Evolutionary conservation across 208 protist genomes (phyloP).

Genomic region (Sergeia podlipaevii): DNA sequence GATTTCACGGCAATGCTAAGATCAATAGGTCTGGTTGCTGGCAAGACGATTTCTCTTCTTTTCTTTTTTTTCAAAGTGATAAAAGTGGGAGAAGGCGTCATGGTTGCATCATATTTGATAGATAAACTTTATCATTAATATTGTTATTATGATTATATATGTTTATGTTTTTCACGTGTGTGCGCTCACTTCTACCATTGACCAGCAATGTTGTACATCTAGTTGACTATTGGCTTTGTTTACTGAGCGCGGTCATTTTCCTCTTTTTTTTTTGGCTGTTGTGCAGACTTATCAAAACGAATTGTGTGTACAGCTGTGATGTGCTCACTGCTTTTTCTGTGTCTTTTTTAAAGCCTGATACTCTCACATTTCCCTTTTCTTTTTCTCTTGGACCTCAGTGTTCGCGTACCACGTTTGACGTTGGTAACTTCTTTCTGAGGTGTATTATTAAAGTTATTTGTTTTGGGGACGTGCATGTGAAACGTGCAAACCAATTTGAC

Average conservation of each 20-base stretch:
- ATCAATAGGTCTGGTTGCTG: background rate
- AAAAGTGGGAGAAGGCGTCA: too few species aligned
- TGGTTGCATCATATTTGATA: too few species aligned
- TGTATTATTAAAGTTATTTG: too few species aligned
- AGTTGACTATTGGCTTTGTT: conserved; percentile 1
- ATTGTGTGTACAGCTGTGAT: too few species aligned
- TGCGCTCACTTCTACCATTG: conserved; percentile 1
- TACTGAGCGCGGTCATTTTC: background rate
- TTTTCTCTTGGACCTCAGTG: too few species aligned
- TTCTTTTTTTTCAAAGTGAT: conserved; percentile 1
- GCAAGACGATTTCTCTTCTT: background rate
- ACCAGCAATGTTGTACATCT: background rate
- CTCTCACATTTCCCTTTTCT: background rate
- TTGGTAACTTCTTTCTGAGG: too few species aligned
- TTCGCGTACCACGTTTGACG: too few species aligned
- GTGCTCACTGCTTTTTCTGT: background rate
- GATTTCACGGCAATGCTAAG: too few species aligned
- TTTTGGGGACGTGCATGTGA: too few species aligned
- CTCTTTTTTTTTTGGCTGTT: background rate
- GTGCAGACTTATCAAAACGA: background rate
- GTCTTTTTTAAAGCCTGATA: background rate
- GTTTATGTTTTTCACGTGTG: background rate
- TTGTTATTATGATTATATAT: conserved; percentile 2
- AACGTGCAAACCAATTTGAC: too few species aligned
- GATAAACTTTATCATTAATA: too few species aligned